Conservation (phyloP, 2,329 filamentous ascomycete species). For the Sarocladium strictum region DNA sequence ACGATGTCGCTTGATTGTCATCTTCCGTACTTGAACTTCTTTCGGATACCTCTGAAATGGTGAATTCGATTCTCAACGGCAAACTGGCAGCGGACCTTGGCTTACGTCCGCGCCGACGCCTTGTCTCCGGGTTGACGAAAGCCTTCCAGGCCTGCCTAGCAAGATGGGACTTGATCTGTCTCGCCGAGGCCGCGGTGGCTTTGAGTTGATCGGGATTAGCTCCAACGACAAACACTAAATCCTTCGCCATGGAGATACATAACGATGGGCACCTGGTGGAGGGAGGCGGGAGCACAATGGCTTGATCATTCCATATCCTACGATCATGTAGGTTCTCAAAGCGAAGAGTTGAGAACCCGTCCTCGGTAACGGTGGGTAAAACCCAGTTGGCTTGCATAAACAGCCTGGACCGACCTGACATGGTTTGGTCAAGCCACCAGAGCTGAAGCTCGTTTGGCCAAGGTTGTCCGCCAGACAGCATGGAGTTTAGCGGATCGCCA, state of each 20-base stretch:
- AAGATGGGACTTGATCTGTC: slow-evolving; percentile 16
- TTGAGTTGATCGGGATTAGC: slow-evolving; percentile 19
- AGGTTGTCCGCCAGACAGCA: too few species aligned
- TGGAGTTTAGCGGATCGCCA: background rate
- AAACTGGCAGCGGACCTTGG: background rate
- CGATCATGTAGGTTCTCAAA: too few species aligned
- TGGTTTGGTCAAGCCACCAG: too few species aligned
- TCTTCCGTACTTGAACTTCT: background rate
- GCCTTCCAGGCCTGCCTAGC: slow-evolving; percentile 17
- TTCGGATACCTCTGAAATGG: background rate
- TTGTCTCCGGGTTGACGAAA: slow-evolving; percentile 11
- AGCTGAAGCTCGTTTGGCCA: too few species aligned
- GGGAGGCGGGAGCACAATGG: too few species aligned
- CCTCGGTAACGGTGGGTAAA: too few species aligned
- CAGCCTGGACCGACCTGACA: too few species aligned
- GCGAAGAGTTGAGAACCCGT: too few species aligned
- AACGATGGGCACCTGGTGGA: too few species aligned
- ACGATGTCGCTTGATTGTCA: background rate
- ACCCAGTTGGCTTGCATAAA: too few species aligned
- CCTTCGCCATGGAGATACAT: background rate
- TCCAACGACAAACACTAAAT: slow-evolving; percentile 17
- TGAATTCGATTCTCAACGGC: background rate
- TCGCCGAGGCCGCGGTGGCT: slow-evolving; percentile 12
- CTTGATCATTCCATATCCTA: too few species aligned
- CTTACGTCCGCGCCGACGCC: background rate